These are phyloP conservation scores for Hypoxylon fragiforme DNA, from an alignment of 495 filamentous ascomycete species.

Conservation along the genomic window DNA sequence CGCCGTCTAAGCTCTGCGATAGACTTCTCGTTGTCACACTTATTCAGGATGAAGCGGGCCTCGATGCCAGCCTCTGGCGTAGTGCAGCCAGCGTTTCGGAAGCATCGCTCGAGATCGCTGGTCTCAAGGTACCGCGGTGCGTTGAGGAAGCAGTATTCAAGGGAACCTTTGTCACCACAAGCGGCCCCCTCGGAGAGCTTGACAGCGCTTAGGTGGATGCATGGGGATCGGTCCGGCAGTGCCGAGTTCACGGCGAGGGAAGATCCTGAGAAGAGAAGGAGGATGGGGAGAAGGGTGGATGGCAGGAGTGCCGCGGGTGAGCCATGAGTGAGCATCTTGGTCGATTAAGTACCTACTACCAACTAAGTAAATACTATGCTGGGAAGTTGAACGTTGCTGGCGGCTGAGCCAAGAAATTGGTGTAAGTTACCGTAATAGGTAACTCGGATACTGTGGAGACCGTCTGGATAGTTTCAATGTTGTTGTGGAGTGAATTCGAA, in stretches of 20 bases:
- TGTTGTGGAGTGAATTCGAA: too few species aligned
- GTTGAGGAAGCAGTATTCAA: conserved; percentile 41
- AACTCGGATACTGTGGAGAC: neutral
- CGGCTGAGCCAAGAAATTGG: neutral
- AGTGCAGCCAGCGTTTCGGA: conserved; percentile 45
- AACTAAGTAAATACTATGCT: too few species aligned
- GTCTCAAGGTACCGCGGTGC: conserved; percentile 20
- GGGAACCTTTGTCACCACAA: conserved; percentile 43
- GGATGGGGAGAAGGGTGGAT: conserved; percentile 18
- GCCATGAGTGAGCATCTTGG: conserved; percentile 14
- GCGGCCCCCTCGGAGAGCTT: conserved; percentile 38
- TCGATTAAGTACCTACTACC: too few species aligned
- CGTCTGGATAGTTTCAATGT: too few species aligned
- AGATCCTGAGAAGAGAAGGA: conserved; percentile 12
- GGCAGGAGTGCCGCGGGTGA: conserved; percentile 14
- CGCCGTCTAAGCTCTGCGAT: conserved; percentile 41
- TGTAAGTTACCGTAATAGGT: conserved; percentile 18
- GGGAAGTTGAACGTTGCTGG: neutral
- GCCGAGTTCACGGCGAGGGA: conserved; percentile 5
- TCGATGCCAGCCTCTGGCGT: conserved; percentile 41
- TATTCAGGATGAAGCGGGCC: conserved; percentile 36
- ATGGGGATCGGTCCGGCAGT: conserved; percentile 32
- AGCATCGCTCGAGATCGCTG: conserved; percentile 43
- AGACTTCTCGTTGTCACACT: conserved; percentile 31
- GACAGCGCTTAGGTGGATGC: conserved; percentile 37